Base-by-base conservation (phyloP, 2,329 filamentous ascomycete species). In the Zymoseptoria ardabiliae region DNA sequence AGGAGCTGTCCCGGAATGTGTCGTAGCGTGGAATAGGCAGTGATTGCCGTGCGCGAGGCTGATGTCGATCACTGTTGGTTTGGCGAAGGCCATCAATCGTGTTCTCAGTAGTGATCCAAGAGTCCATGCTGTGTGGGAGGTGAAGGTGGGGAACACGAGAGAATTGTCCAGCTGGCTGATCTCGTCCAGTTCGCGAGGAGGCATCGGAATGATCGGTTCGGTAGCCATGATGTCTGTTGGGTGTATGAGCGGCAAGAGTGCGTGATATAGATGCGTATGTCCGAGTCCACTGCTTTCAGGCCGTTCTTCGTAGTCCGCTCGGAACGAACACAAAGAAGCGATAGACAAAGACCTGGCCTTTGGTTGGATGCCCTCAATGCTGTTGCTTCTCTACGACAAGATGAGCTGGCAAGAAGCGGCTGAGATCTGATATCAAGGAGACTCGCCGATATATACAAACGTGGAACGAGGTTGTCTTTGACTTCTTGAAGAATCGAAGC, bases 11-110 rank as follows among this genome's bases (percentile, higher is more conserved):
- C 89, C 89, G 0, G 83, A 76, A 49, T 87, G 82, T 0, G 86
- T 87, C 3, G 82, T 84, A 59, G 80, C 78, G 71, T 91, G 88
- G 78, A 91, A 93, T 20, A 93, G 75, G 54, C 69, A 71, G 64
- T 73, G 71, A 17, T 75, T 73, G 55, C 62, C 67, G 68, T 82
- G 81, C 59, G 83, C 77, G n/a, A 86, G 79, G 30, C 81, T 77
- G 73, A 90, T 88, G 69, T 83, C 83, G 68, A 90, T 82, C 35
- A 89, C 76, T 21, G 80, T 79, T 0, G 85, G 79, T 52, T 80
- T 79, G 7, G 79, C 68, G 58, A 83, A 78, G 5, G 80, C 77
- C 28, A 82, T 75, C 7, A 89, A 81, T n/a, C 85, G 81, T 48
- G 80, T 81, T 66, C 86, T 82, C 23, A 90, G 80, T 20, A 85